phyloP scores from a whole-genome alignment of 352 stramenopile genomes.

The Aphanomyces cochlioides region DNA sequence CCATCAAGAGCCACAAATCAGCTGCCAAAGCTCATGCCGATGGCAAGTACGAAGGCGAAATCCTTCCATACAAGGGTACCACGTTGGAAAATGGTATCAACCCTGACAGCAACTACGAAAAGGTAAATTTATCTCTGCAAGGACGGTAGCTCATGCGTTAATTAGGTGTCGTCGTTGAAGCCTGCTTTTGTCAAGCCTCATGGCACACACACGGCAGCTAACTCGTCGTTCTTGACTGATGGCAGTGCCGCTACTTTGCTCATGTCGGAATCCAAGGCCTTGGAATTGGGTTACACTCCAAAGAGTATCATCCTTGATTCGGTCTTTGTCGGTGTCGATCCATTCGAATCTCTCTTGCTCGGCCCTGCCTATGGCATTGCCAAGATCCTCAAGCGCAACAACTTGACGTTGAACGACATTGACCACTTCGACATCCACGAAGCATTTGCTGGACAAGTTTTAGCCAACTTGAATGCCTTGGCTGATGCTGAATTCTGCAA shows the following conservation, averaged over 20 bases:
- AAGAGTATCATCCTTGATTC: conserved; percentile 94
- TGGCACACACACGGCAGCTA: conserved; percentile 97
- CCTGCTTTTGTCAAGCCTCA: conserved; percentile 98
- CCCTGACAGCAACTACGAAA: conserved; percentile 91
- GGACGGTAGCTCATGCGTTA: background rate
- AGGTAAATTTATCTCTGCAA: conserved; percentile 49
- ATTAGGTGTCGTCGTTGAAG: conserved; percentile 84
- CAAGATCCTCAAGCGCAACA: conserved; percentile 77
- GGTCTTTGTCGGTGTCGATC: conserved; percentile 96
- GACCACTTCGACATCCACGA: conserved; percentile 99
- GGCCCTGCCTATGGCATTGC: conserved; percentile 94
- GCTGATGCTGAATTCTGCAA: conserved; percentile 93
- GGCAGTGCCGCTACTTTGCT: conserved; percentile 93
- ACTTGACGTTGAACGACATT: conserved; percentile 91
- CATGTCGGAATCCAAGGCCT: conserved; percentile 95
- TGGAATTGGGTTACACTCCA: conserved; percentile 94
- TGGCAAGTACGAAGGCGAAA: conserved; percentile 91
- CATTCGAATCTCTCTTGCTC: conserved; percentile 92
- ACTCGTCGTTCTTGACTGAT: conserved; percentile 97
- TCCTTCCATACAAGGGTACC: conserved; percentile 92
- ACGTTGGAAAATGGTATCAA: conserved; percentile 98
- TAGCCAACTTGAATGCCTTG: conserved; percentile 96
- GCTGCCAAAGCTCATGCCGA: conserved; percentile 93
- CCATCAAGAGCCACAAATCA: conserved; percentile 91
- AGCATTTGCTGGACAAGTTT: conserved; percentile 97